phyloP scores from a whole-genome alignment of 768 basidiomycete species.

The Lentinula sp. region DNA sequence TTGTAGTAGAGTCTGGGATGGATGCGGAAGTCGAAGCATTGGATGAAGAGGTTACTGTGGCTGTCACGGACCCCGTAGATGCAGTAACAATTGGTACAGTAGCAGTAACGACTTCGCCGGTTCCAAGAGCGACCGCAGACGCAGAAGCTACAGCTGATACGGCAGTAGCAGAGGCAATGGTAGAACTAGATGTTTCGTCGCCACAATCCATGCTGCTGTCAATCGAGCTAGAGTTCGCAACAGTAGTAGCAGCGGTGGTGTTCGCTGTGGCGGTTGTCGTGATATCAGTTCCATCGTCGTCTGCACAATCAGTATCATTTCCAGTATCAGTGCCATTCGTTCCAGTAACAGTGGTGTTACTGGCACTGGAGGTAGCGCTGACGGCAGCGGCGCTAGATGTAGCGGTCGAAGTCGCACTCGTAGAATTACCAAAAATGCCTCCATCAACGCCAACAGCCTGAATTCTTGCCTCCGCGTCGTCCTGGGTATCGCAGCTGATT shows the following conservation, averaged over 20 bases:
- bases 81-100: background rate
- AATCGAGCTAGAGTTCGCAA: background rate
- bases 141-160: background rate
- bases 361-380: background rate
- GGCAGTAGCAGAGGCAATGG: background rate
- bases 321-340: background rate
- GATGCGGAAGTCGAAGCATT: background rate
- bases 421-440: constrained; percentile 28
- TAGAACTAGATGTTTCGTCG: background rate
- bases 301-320: background rate
- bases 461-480: constrained; percentile 35
- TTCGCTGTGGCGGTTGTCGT: background rate
- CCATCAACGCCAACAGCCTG: constrained; percentile 35
- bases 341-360: background rate
- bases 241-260: background rate
- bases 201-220: background rate
- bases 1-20: background rate
- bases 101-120: background rate
- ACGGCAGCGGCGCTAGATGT: background rate
- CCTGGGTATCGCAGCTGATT: constrained; percentile 33
- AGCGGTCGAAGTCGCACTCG: background rate
- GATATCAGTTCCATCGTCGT: background rate
- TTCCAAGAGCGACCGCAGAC: background rate
- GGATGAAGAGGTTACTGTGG: constrained; percentile 1
- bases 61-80: background rate